Conservation (phyloP, 139 green algal genomes). For the Astrephomene gubernaculifera region DNA sequence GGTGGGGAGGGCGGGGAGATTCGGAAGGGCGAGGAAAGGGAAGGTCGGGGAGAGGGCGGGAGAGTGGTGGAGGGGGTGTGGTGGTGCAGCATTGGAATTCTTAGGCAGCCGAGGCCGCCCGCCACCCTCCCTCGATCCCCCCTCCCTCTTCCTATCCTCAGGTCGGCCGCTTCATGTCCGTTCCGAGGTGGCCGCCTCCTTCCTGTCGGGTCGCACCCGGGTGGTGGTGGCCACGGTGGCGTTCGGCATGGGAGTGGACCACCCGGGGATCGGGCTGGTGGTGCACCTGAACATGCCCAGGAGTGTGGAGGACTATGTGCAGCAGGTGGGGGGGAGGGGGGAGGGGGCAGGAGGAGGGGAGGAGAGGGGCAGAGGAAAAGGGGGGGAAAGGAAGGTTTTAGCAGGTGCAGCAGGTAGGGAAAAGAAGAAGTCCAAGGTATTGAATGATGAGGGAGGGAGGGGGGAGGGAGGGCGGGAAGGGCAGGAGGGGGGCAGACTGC, state of each 20-base stretch:
- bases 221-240: constrained; percentile 62
- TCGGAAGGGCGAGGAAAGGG: not conserved
- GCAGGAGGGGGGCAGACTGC: constrained; percentile 73
- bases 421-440: no score
- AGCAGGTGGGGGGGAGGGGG: constrained; percentile 71
- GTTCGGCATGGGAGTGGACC: constrained; percentile 61
- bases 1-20: not conserved
- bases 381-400: not conserved
- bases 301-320: constrained; percentile 91
- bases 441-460: not conserved
- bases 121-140: not conserved
- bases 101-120: no score
- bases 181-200: constrained; percentile 45
- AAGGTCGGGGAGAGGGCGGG: not conserved
- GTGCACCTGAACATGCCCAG: constrained; percentile 84
- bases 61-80: no score
- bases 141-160: not conserved
- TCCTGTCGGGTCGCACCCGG: constrained; percentile 61
- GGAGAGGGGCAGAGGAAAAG: not conserved
- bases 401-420: no score
- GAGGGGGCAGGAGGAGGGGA: not conserved
- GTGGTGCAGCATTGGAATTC: no score
- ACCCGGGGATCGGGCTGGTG: constrained; percentile 61
- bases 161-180: constrained; percentile 6
- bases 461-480: not conserved